Conservation (phyloP, 768 basidiomycete species). For the Calocybe indica region DNA sequence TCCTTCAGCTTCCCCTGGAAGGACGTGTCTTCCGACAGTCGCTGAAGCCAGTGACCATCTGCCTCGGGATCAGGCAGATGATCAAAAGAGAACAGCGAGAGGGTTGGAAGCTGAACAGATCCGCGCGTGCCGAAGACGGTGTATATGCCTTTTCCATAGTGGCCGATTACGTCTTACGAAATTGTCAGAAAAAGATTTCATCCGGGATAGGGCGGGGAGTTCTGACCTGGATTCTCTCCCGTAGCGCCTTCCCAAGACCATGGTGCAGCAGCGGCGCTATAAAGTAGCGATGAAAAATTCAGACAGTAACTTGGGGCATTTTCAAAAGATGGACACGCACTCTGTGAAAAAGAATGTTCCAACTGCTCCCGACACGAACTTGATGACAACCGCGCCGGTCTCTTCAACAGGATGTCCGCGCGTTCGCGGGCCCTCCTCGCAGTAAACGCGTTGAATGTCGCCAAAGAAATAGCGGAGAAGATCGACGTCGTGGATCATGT, state of each 20-base stretch:
- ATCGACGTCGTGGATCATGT: conserved; percentile 8
- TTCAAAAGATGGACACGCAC: neutral
- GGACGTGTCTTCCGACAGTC: conserved; percentile 1
- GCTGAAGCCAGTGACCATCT: neutral
- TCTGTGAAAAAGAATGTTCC: conserved; percentile 8
- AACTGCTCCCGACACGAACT: conserved; percentile 3
- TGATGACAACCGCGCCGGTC: conserved; percentile 5
- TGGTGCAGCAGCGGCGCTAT: conserved; percentile 3
- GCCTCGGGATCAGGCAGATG: conserved; percentile 3
- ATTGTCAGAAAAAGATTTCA: neutral
- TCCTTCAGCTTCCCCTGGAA: neutral
- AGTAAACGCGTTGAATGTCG: conserved; percentile 4
- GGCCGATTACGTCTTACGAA: neutral
- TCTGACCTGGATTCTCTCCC: conserved; percentile 8
- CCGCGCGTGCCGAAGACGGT: conserved; percentile 7
- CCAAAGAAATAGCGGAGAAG: conserved; percentile 6
- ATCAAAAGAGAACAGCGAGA: neutral
- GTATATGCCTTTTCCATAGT: conserved; percentile 3
- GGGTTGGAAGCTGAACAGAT: neutral
- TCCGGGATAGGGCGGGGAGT: neutral
- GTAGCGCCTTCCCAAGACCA: conserved; percentile 5
- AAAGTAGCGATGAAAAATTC: neutral
- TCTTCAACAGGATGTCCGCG: conserved; percentile 4
- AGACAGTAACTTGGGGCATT: neutral
- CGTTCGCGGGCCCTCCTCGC: conserved; percentile 1